Evolutionary conservation across 805 yeast species (phyloP).

Genomic region (Spathaspora girioi): DNA sequence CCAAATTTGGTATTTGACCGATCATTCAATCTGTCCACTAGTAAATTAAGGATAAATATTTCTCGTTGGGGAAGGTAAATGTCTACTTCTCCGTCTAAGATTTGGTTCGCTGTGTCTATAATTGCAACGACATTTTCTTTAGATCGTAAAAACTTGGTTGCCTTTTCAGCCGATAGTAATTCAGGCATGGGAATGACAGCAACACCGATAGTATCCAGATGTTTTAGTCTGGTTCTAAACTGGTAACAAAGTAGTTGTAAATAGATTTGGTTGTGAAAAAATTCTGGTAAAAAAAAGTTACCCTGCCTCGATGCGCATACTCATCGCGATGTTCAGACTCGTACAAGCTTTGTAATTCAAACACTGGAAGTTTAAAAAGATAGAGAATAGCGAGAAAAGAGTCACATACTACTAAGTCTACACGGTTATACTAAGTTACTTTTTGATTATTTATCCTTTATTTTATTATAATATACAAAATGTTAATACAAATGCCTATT

Average conservation of each 20-base stretch:
- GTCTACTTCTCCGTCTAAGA: slow-evolving; percentile 27
- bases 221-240: not conserved
- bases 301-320: not conserved
- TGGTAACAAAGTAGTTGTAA: not conserved
- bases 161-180: slow-evolving; percentile 33
- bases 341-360: not conserved
- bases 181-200: not conserved
- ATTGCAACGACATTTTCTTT: slow-evolving; percentile 46
- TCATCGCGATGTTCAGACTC: not conserved
- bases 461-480: slow-evolving; percentile 2
- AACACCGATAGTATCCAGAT: not conserved
- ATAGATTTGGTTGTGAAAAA: not conserved
- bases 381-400: not conserved
- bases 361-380: not conserved
- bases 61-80: slow-evolving; percentile 54
- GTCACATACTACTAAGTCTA: not conserved
- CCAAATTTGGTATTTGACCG: slow-evolving; percentile 28
- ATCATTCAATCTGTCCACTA: slow-evolving; percentile 60
- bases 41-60: slow-evolving; percentile 53
- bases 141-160: slow-evolving; percentile 57
- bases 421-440: not conserved
- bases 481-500: not conserved
- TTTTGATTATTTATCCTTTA: not conserved
- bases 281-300: not conserved
- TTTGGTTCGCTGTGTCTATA: slow-evolving; percentile 24